phyloP scores from a whole-genome alignment of 306 rosid genomes.

The Pterocarpus santalinus region DNA sequence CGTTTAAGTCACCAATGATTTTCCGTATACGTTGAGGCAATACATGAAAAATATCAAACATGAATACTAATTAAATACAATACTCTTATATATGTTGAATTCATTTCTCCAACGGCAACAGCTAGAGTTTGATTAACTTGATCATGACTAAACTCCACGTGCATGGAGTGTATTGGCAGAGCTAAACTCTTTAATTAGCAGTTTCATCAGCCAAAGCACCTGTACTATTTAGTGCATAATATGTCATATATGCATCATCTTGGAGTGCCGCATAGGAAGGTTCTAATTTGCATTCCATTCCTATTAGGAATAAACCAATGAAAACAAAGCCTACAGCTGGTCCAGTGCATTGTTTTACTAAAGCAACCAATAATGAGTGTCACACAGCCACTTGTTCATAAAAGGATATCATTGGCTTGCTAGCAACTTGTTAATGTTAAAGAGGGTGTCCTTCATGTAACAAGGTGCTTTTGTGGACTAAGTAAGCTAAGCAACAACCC shows the following conservation, averaged over 20 bases:
- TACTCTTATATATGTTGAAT: no score
- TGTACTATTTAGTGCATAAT: neutral
- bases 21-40: no score
- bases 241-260: neutral
- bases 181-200: no score
- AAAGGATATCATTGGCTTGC: neutral
- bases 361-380: slow-evolving; percentile 25
- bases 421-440: neutral
- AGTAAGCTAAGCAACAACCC: neutral
- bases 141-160: no score
- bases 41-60: no score
- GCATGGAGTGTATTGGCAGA: no score
- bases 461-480: slow-evolving; percentile 39
- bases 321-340: slow-evolving; percentile 17
- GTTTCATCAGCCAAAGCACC: neutral
- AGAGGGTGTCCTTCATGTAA: neutral
- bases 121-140: no score
- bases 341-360: slow-evolving; percentile 26
- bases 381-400: slow-evolving; percentile 46
- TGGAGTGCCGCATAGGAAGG: neutral
- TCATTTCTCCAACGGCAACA: no score
- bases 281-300: neutral
- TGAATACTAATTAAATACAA: no score
- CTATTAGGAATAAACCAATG: slow-evolving; percentile 24
- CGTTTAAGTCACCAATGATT: no score